A percentile compares a stretch with the other conserved stretches of the same genome.
These are phyloP conservation scores for Ceratocystiopsis minuta DNA, from an alignment of 2,329 filamentous ascomycete genomes.

Conservation along the genomic window DNA sequence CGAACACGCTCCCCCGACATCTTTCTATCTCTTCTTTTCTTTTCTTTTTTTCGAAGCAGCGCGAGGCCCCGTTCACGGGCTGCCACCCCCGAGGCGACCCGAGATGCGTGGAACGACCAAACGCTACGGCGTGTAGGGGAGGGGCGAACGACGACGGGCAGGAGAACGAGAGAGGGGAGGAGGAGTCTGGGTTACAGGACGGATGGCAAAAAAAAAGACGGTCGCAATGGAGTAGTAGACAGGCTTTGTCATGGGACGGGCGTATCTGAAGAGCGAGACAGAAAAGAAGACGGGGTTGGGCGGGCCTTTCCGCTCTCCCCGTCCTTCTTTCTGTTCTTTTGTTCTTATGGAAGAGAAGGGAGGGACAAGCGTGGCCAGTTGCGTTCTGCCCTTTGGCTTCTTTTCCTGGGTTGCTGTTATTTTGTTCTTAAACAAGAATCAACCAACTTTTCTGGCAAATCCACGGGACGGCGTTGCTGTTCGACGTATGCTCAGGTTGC, in stretches of 20 bases:
- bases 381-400: too few species aligned
- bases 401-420: too few species aligned
- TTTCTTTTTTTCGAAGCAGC: background rate
- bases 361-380: too few species aligned
- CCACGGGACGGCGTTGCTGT: too few species aligned
- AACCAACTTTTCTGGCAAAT: background rate
- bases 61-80: background rate
- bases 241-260: too few species aligned
- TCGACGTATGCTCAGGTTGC: too few species aligned
- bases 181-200: background rate
- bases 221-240: too few species aligned
- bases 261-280: too few species aligned
- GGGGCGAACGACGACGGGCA: background rate
- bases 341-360: background rate
- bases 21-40: slow-evolving; percentile 1
- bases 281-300: too few species aligned
- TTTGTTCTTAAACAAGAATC: background rate
- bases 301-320: too few species aligned
- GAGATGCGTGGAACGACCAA: too few species aligned
- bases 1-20: background rate
- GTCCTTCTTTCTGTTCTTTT: background rate
- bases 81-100: background rate
- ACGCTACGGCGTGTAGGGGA: background rate
- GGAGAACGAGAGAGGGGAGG: background rate
- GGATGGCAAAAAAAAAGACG: background rate